Conservation (phyloP, 805 yeast species). For the Naumovozyma baii region DNA sequence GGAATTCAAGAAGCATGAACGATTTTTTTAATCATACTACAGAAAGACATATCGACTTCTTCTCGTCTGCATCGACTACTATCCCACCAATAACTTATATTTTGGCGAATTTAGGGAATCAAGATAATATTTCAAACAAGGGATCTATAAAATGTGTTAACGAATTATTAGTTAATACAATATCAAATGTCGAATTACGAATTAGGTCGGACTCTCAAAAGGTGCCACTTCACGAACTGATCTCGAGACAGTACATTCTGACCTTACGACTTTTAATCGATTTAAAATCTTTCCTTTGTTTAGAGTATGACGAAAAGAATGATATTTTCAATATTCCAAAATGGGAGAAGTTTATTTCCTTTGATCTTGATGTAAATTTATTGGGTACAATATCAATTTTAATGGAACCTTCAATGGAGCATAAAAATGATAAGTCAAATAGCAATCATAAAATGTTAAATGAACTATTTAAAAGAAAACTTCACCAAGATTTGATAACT, state of each 20-base stretch:
- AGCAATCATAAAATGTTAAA: background rate
- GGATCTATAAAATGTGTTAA: slow-evolving; percentile 13
- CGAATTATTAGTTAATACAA: slow-evolving; percentile 41
- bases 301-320: background rate
- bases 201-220: slow-evolving; percentile 39
- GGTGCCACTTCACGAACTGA: background rate
- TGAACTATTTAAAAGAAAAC: slow-evolving; percentile 7
- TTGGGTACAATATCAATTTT: background rate
- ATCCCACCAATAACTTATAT: background rate
- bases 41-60: background rate
- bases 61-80: background rate
- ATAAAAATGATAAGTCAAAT: background rate
- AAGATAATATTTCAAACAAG: background rate
- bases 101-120: background rate
- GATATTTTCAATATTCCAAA: background rate
- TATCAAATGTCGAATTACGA: slow-evolving; percentile 57
- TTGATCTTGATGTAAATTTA: slow-evolving; percentile 5
- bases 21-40: slow-evolving; percentile 4
- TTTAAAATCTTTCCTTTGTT: slow-evolving; percentile 12
- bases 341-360: slow-evolving; percentile 6
- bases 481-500: slow-evolving; percentile 13
- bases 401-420: background rate
- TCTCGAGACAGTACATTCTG: slow-evolving; percentile 38
- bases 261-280: slow-evolving; percentile 45
- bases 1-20: slow-evolving; percentile 3